phyloP scores from a whole-genome alignment of 2,329 filamentous ascomycete species.

The Botrytis pseudocinerea region DNA sequence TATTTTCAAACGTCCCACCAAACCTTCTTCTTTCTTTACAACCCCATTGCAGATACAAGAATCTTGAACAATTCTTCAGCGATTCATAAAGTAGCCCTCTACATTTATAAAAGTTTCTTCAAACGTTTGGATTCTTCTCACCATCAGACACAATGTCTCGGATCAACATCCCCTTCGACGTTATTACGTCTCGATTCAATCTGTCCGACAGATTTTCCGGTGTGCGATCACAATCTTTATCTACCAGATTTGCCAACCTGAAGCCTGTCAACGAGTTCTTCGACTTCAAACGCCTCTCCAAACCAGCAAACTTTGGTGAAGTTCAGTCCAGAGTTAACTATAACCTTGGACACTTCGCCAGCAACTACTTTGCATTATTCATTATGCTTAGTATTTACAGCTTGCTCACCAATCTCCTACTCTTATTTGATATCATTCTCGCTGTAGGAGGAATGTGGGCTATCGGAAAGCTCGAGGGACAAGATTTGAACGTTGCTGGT shows the following conservation, averaged over 20 bases:
- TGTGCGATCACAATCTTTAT: conserved; percentile 76
- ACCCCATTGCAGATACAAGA: neutral
- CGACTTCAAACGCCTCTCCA: conserved; percentile 92
- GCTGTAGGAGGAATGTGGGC: conserved; percentile 84
- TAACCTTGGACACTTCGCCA: conserved; percentile 95
- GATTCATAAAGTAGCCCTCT: neutral
- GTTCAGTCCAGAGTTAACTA: conserved; percentile 93
- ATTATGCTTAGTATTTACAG: conserved; percentile 95
- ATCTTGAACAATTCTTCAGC: neutral
- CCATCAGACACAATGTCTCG: conserved; percentile 64
- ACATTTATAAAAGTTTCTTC: conserved; percentile 1
- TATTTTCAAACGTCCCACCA: neutral
- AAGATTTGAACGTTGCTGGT: conserved; percentile 82
- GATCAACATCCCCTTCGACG: conserved; percentile 90
- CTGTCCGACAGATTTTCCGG: conserved; percentile 80
- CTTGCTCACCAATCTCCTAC: conserved; percentile 78
- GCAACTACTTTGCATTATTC: conserved; percentile 95
- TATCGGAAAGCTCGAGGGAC: conserved; percentile 86
- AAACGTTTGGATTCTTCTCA: conserved; percentile 5
- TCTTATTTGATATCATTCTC: conserved; percentile 91
- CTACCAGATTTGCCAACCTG: conserved; percentile 86
- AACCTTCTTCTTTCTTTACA: neutral
- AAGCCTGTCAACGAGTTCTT: conserved; percentile 90
- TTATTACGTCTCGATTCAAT: conserved; percentile 87
- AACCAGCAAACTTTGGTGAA: conserved; percentile 87